These are phyloP conservation scores for Xylariaceae sp. DNA, from an alignment of 2,329 filamentous ascomycete genomes.

Conservation along the genomic window DNA sequence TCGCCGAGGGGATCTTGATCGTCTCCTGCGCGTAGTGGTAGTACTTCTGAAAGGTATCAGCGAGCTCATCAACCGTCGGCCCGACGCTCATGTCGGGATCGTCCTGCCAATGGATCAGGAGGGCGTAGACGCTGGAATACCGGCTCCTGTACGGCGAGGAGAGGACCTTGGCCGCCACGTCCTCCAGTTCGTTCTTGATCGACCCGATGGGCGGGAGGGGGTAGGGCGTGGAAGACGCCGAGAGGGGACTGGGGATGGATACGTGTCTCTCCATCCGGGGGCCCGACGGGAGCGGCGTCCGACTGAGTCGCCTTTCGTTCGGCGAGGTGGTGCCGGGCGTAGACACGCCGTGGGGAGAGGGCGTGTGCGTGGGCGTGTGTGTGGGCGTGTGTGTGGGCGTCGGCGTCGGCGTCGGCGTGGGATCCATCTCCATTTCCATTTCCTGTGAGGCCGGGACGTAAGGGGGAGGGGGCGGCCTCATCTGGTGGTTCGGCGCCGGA, in stretches of 20 bases:
- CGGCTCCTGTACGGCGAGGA: slow-evolving; percentile 46
- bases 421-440: slow-evolving; percentile 47
- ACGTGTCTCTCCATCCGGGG: slow-evolving; percentile 49
- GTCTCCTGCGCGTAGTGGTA: slow-evolving; percentile 48
- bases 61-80: slow-evolving; percentile 42
- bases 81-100: slow-evolving; percentile 42
- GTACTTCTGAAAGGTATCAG: slow-evolving; percentile 44
- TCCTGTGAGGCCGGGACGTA: slow-evolving; percentile 42
- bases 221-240: slow-evolving; percentile 23
- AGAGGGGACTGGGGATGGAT: slow-evolving; percentile 31
- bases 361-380: slow-evolving; percentile 27
- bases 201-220: slow-evolving; percentile 45
- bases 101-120: slow-evolving; percentile 54
- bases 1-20: slow-evolving; percentile 44
- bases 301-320: slow-evolving; percentile 43
- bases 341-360: slow-evolving; percentile 21
- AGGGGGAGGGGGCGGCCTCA: slow-evolving; percentile 39
- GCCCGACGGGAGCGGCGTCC: slow-evolving; percentile 52
- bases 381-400: too few relatives aligned
- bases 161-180: slow-evolving; percentile 44
- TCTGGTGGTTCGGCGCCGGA: slow-evolving; percentile 37
- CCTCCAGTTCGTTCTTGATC: slow-evolving; percentile 49
- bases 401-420: too few relatives aligned
- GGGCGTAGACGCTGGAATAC: slow-evolving; percentile 47
- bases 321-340: slow-evolving; percentile 35